Evolutionary conservation across 257 asterid genomes (phyloP).

Genomic region (Ophiorrhiza pumila): DNA sequence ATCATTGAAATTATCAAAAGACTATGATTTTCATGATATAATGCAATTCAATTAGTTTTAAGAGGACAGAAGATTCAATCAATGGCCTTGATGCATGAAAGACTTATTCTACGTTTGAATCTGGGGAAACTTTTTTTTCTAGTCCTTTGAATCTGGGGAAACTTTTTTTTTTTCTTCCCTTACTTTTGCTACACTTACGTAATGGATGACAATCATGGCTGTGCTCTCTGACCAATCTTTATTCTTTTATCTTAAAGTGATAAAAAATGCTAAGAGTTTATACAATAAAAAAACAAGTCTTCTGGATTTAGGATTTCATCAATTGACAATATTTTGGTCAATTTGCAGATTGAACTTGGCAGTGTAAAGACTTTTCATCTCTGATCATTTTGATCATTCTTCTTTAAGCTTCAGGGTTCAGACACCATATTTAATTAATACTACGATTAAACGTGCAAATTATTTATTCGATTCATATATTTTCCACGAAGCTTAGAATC

Average conservation of each 20-base stretch:
- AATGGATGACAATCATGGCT: not conserved
- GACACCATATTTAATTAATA: too few relatives aligned
- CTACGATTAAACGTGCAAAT: too few relatives aligned
- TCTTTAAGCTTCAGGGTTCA: not conserved
- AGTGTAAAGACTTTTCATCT: too few relatives aligned
- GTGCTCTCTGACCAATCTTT: too few relatives aligned
- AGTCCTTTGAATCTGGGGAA: not conserved
- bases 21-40: not conserved
- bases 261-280: not conserved
- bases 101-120: too few relatives aligned
- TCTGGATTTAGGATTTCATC: not conserved
- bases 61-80: too few relatives aligned
- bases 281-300: not conserved
- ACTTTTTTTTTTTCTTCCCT: not conserved
- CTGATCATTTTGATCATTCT: too few relatives aligned
- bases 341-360: not conserved
- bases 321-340: not conserved
- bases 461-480: not conserved
- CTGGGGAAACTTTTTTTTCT: not conserved
- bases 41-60: not conserved
- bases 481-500: not conserved
- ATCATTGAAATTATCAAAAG: not conserved
- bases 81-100: too few relatives aligned
- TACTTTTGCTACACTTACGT: not conserved
- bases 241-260: too few relatives aligned